phyloP scores from a whole-genome alignment of 2,329 filamentous ascomycete species.

The Aaosphaeria pasadenensis region DNA sequence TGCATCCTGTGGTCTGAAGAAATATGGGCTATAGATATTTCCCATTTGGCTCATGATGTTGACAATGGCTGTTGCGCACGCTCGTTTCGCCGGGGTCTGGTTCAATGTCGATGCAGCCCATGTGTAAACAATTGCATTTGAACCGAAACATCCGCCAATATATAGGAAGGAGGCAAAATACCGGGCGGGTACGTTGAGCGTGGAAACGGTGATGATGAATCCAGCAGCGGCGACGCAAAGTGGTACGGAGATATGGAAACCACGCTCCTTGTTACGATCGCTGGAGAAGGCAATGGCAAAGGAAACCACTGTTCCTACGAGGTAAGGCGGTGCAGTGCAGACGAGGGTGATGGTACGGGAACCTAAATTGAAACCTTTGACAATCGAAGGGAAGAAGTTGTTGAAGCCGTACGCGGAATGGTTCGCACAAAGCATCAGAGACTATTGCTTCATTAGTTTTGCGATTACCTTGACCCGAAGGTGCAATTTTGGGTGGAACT shows the following conservation, averaged over 20 bases:
- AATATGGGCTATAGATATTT: constrained; percentile 8
- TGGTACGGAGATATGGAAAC: constrained; percentile 1
- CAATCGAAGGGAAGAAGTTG: constrained; percentile 9
- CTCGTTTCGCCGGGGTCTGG: constrained; percentile 7
- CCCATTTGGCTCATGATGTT: constrained; percentile 8
- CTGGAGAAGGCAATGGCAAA: not conserved
- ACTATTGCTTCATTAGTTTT: not conserved
- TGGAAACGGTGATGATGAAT: constrained; percentile 1
- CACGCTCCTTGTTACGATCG: constrained; percentile 1
- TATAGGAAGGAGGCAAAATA: constrained; percentile 1
- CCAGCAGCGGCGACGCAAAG: constrained; percentile 1
- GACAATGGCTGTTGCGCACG: constrained; percentile 8
- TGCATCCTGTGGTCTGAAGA: constrained; percentile 7
- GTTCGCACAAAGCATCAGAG: constrained; percentile 7
- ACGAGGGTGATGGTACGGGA: constrained; percentile 1
- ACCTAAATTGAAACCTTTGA: constrained; percentile 9
- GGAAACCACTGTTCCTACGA: constrained; percentile 1
- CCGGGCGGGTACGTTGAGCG: not conserved
- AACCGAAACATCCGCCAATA: constrained; percentile 1
- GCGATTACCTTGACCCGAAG: not conserved
- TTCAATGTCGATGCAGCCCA: constrained; percentile 2
- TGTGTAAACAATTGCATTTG: not conserved
- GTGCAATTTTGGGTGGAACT: not conserved
- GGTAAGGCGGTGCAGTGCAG: constrained; percentile 1
- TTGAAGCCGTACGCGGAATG: constrained; percentile 6